Percentiles rank a stretch among this genome's conserved stretches.
phyloP scores from a whole-genome alignment of 2,329 filamentous ascomycete genomes.

The Blastomyces emzantsi region DNA sequence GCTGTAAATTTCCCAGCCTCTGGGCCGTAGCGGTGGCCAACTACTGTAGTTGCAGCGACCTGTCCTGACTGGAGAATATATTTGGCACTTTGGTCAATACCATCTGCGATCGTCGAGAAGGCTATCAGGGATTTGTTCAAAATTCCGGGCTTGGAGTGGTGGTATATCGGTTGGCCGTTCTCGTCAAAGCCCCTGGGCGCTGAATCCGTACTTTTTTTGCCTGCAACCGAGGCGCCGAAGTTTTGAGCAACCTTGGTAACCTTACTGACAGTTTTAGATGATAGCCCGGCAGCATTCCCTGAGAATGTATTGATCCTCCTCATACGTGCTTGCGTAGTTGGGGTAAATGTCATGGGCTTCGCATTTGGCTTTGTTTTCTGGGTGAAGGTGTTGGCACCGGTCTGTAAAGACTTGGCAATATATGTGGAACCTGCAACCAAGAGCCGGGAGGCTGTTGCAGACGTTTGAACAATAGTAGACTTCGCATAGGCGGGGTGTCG shows the following conservation, averaged over 20 bases:
- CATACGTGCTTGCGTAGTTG: conserved; percentile 72
- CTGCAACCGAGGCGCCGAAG: conserved; percentile 64
- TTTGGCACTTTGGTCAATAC: conserved; percentile 77
- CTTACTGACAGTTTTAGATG: conserved; percentile 76
- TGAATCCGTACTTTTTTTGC: conserved; percentile 45
- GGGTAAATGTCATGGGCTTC: conserved; percentile 80
- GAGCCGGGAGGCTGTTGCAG: conserved; percentile 77
- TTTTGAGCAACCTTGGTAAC: conserved; percentile 82
- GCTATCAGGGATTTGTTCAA: conserved; percentile 96
- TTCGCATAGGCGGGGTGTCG: conserved; percentile 87
- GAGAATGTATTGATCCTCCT: conserved; percentile 88
- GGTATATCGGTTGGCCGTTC: conserved; percentile 53
- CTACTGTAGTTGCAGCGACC: conserved; percentile 71
- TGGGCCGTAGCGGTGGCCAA: conserved; percentile 78
- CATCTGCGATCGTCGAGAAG: conserved; percentile 88
- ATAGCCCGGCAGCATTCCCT: conserved; percentile 65
- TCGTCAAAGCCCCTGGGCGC: conserved; percentile 56
- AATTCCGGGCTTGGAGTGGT: conserved; percentile 75
- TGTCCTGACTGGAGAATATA: conserved; percentile 66
- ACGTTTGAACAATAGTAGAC: conserved; percentile 76
- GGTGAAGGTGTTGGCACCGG: conserved; percentile 70
- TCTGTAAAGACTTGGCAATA: conserved; percentile 67
- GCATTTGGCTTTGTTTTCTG: conserved; percentile 66
- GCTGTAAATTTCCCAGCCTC: conserved; percentile 74
- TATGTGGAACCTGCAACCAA: conserved; percentile 81